Conservation (phyloP, 2,329 filamentous ascomycete genomes). For the Colletotrichum cuscutae region DNA sequence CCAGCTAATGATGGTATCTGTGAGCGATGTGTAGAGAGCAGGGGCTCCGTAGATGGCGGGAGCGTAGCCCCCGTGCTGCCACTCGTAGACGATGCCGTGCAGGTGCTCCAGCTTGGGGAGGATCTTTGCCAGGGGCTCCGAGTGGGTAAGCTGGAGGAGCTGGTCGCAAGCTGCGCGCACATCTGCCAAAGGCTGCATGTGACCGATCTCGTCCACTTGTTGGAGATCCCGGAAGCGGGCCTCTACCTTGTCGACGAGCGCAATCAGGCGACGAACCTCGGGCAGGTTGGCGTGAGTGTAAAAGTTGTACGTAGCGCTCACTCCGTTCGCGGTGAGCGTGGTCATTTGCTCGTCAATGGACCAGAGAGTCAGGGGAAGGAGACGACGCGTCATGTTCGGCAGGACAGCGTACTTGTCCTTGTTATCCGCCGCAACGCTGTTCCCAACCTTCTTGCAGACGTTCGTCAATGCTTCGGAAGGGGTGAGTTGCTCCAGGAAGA, state of each 20-base stretch:
- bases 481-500: constrained; percentile 58
- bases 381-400: constrained; percentile 56
- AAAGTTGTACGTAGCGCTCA: constrained; percentile 78
- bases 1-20: constrained; percentile 86
- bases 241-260: constrained; percentile 75
- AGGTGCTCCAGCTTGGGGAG: constrained; percentile 89
- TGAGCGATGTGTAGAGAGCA: constrained; percentile 79
- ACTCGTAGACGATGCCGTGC: constrained; percentile 87
- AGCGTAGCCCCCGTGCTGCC: constrained; percentile 88
- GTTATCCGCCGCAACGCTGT: constrained; percentile 46
- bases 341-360: constrained; percentile 70
- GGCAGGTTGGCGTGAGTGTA: constrained; percentile 83
- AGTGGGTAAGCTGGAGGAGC: constrained; percentile 78
- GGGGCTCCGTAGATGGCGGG: constrained; percentile 80
- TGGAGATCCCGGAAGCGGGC: constrained; percentile 78
- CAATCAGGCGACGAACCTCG: constrained; percentile 80
- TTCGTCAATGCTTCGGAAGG: constrained; percentile 54
- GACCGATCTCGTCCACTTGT: constrained; percentile 71
- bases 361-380: constrained; percentile 75
- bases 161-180: constrained; percentile 80
- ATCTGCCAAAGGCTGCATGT: constrained; percentile 82
- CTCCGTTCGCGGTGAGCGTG: constrained; percentile 47
- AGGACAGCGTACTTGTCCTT: constrained; percentile 39
- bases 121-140: constrained; percentile 86
- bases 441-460: constrained; percentile 56